Percentiles rank a stretch among this genome's conserved stretches.
phyloP scores from a whole-genome alignment of 805 yeast genomes.

The Teunomyces stri region DNA sequence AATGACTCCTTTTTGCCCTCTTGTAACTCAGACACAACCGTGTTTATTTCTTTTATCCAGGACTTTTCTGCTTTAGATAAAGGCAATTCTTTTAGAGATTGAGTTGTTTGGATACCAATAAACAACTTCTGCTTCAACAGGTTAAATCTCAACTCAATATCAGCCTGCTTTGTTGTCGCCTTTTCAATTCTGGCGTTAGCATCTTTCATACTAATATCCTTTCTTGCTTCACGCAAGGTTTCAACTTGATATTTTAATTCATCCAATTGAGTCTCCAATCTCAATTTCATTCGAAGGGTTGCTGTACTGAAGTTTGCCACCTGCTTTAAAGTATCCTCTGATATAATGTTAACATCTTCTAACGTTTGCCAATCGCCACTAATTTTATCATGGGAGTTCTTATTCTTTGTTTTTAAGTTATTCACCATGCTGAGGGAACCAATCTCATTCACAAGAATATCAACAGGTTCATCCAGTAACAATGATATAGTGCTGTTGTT shows the following conservation, averaged over 20 bases:
- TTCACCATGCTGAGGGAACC: not conserved
- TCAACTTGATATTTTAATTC: conserved; percentile 21
- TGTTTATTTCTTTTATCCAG: conserved; percentile 39
- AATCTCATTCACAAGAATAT: not conserved
- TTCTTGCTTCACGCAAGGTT: not conserved
- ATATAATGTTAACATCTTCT: conserved; percentile 17
- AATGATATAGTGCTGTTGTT: not conserved
- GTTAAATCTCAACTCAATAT: conserved; percentile 18
- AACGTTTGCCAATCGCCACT: conserved; percentile 4
- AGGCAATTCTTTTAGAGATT: conserved; percentile 23
- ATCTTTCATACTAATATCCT: not conserved
- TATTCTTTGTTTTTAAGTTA: not conserved
- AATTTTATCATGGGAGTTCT: conserved; percentile 7
- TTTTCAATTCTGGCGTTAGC: conserved; percentile 7
- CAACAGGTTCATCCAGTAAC: not conserved
- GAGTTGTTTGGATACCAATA: conserved; percentile 21
- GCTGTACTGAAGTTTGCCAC: conserved; percentile 15
- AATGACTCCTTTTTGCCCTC: conserved; percentile 8
- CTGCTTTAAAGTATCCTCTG: conserved; percentile 13
- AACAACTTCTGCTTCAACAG: conserved; percentile 21
- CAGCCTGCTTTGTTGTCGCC: conserved; percentile 19
- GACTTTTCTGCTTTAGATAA: conserved; percentile 31
- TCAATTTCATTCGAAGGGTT: conserved; percentile 17
- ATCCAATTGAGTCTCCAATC: conserved; percentile 20
- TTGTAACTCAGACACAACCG: conserved; percentile 13